Base-by-base conservation (phyloP, 495 filamentous ascomycete genomes). In the Hypoxylon intermedium region DNA sequence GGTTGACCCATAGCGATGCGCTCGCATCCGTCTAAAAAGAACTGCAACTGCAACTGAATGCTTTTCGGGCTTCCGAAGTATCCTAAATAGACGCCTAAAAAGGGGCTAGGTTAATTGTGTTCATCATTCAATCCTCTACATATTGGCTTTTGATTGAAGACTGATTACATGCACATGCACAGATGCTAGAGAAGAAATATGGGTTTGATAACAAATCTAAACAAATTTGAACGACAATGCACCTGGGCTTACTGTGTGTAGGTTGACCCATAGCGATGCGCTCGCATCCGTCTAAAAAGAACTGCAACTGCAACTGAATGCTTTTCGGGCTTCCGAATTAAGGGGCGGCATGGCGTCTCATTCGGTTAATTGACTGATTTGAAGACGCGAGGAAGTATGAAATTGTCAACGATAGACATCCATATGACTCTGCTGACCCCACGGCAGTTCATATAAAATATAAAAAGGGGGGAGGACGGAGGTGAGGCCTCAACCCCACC, bases 251-350 rank as follows among this genome's bases (percentile, higher is more conserved):
- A 47, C 44, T 37, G 19, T 50, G 48, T 44, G 46, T 48, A 36
- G 5, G 33, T 34, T 42, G 53, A 34, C 12, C 53, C 53, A 41
- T 57, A 42, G 12, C 23, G 30, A 41, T 36, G 49, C 34, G 36
- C 48, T 48, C 34, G 49, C 36, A 53, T 40, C 46, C 47, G 41
- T n/a, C 19, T 18, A 23, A 36, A 34, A 23, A 30, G 13, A 42
- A n/a, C 9, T 20, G 36, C 3, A 6, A 50, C 44, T 20, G 36
- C 3, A 5, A 50, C 38, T 38, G 18, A 15, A 6, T 9, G 38
- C n/a, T 38, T 5, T 21, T 38, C 9, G 37, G n/a, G 44, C 16
- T 61, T 55, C 43, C 44, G 21, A 30, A 61, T 61, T 23, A 21
- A 40, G 50, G 50, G 20, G 34, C 44, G 44, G 45, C 15, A 43